A percentile compares a stretch with the other conserved stretches of the same genome.
Evolutionary conservation across 768 basidiomycete species (phyloP).

Genomic region (Cyathus striatus): DNA sequence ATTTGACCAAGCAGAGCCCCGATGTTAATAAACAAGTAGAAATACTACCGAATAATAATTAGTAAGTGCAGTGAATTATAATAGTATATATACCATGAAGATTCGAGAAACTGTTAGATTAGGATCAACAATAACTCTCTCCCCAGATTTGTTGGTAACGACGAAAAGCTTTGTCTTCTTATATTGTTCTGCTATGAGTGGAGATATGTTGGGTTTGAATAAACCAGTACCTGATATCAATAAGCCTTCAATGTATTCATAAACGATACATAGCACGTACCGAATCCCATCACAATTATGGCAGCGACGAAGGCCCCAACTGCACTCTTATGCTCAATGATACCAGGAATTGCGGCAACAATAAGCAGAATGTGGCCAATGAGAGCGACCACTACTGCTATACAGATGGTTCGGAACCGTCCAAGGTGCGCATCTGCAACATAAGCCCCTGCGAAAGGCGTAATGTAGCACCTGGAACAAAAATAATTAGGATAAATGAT

Average conservation of each 20-base stretch:
- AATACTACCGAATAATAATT: not conserved
- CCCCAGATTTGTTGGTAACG: constrained; percentile 43
- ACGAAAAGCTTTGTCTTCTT: constrained; percentile 50
- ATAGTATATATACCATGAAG: constrained; percentile 51
- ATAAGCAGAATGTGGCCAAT: constrained; percentile 65
- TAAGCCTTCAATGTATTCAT: not conserved
- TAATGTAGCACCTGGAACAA: constrained; percentile 50
- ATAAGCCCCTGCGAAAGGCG: constrained; percentile 66
- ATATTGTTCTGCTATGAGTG: constrained; percentile 77
- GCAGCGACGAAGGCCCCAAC: constrained; percentile 52
- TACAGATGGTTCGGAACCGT: constrained; percentile 67
- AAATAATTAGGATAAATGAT: not conserved
- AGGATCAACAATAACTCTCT: constrained; percentile 75
- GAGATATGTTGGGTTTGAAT: constrained; percentile 77
- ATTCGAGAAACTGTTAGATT: constrained; percentile 60
- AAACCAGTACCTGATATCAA: constrained; percentile 45
- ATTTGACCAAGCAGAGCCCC: constrained; percentile 69
- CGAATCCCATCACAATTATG: constrained; percentile 51
- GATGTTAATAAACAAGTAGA: constrained; percentile 56
- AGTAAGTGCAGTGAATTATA: not conserved
- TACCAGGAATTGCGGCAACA: constrained; percentile 56
- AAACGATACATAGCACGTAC: not conserved
- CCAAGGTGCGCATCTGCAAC: constrained; percentile 71
- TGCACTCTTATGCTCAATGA: constrained; percentile 50
- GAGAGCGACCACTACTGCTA: constrained; percentile 53